A percentile compares a stretch with the other conserved stretches of the same genome.
phyloP scores from a whole-genome alignment of 2,329 filamentous ascomycete genomes.

The Orbilia brochopaga region DNA sequence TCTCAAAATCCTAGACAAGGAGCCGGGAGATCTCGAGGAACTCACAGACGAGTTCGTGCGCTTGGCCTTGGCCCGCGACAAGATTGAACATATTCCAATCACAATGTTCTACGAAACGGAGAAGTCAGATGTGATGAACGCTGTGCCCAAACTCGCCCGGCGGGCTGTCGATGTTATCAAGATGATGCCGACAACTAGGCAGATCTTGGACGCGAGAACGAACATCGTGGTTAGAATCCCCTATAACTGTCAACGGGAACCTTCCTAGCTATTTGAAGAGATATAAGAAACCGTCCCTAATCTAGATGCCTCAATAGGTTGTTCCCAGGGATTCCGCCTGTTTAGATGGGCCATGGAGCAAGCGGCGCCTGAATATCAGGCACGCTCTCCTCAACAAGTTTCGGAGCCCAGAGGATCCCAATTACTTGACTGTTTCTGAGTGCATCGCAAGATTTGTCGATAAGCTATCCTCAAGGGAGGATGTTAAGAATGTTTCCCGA shows the following conservation, averaged over 20 bases:
- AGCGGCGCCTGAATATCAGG: background rate
- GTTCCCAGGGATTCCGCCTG: background rate
- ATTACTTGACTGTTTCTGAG: background rate
- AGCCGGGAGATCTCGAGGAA: background rate
- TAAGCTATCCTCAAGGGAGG: background rate
- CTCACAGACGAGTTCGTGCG: slow-evolving; percentile 4
- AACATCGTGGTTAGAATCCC: background rate
- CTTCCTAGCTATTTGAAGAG: background rate
- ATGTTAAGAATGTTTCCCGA: background rate
- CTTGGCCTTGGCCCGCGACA: background rate
- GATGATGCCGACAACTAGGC: background rate
- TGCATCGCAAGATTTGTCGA: background rate
- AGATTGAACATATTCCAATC: background rate
- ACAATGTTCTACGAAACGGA: slow-evolving; percentile 1
- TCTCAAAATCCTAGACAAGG: background rate
- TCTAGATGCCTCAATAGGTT: background rate
- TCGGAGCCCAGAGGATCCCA: background rate
- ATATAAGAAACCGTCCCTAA: background rate
- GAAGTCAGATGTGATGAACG: background rate
- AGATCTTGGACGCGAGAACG: background rate
- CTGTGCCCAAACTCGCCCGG: background rate
- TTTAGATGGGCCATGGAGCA: background rate
- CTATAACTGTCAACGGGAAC: too few relatives aligned
- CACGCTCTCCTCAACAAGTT: slow-evolving; percentile 1
- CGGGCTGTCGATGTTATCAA: background rate